Conservation (phyloP, 2,329 filamentous ascomycete genomes). For the Nothophoma quercina region DNA sequence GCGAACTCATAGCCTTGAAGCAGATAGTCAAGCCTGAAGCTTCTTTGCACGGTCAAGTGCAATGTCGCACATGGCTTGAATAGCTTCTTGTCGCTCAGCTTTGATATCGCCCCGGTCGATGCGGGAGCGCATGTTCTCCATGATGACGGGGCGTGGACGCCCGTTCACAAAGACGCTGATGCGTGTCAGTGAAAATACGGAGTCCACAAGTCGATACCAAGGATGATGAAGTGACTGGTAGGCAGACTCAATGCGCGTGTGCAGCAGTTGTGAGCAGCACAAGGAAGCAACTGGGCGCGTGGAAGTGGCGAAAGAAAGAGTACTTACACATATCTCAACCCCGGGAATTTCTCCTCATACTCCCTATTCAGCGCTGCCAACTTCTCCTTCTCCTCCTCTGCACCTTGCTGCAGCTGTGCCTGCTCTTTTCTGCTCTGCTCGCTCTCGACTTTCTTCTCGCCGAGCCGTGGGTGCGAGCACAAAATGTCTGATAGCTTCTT, state of each 20-base stretch:
- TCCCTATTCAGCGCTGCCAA: constrained; percentile 73
- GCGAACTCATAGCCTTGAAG: constrained; percentile 2
- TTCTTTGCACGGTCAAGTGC: constrained; percentile 80
- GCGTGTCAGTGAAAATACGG: not conserved
- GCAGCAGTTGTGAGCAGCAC: too few species aligned
- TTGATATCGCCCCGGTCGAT: constrained; percentile 73
- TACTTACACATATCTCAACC: constrained; percentile 77
- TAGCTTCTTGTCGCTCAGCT: constrained; percentile 74
- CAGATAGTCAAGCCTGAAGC: constrained; percentile 27
- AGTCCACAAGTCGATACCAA: too few species aligned
- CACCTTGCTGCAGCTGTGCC: constrained; percentile 68
- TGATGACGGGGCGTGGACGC: constrained; percentile 73
- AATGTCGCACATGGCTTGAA: constrained; percentile 93
- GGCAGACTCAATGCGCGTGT: too few species aligned
- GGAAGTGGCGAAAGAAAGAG: not conserved
- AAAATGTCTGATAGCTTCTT: constrained; percentile 74
- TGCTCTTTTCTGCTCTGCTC: constrained; percentile 83
- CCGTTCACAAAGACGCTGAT: constrained; percentile 84
- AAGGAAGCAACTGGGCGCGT: too few species aligned
- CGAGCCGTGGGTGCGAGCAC: constrained; percentile 82
- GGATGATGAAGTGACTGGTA: too few species aligned
- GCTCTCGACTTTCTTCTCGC: constrained; percentile 82
- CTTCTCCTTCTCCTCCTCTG: constrained; percentile 61
- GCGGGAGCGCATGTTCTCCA: constrained; percentile 79
- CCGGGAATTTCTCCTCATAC: constrained; percentile 83